Conservation (phyloP, 345 rosid species). For the Citrus mangshanensis region DNA sequence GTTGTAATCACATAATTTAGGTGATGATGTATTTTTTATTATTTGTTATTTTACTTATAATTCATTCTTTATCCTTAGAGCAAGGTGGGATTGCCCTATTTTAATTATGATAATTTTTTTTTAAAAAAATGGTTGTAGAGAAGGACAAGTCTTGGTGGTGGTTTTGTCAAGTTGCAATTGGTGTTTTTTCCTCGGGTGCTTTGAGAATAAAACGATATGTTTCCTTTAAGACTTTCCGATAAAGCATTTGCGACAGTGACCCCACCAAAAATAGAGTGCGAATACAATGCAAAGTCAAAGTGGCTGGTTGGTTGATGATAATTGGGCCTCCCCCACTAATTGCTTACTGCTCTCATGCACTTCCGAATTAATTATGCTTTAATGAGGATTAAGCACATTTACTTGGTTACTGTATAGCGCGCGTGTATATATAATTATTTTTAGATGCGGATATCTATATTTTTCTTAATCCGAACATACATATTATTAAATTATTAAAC, state of each 20-base stretch:
- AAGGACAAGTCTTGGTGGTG: neutral
- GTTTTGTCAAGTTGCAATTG: neutral
- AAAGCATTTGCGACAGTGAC: neutral
- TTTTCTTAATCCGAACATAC: fast-evolving
- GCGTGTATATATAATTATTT: too few relatives aligned
- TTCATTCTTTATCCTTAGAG: too few relatives aligned
- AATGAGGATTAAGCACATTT: neutral
- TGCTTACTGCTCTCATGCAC: neutral
- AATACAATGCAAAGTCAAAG: neutral
- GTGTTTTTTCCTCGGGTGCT: neutral
- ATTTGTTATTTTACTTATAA: too few relatives aligned
- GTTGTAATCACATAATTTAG: too few relatives aligned
- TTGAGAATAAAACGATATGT: neutral
- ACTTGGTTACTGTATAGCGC: neutral
- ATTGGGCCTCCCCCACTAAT: neutral
- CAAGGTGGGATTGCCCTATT: too few relatives aligned
- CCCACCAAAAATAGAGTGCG: neutral
- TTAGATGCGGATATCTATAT: fast-evolving
- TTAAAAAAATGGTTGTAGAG: neutral
- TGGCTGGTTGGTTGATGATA: neutral
- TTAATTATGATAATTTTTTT: neutral
- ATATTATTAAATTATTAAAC: too few relatives aligned
- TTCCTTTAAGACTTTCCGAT: neutral
- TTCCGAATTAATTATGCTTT: too few relatives aligned
- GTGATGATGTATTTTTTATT: too few relatives aligned